A percentile compares a stretch with the other conserved stretches of the same genome.
Conservation (phyloP, 2,329 filamentous ascomycete genomes). For the Trichoderma simmonsii region DNA sequence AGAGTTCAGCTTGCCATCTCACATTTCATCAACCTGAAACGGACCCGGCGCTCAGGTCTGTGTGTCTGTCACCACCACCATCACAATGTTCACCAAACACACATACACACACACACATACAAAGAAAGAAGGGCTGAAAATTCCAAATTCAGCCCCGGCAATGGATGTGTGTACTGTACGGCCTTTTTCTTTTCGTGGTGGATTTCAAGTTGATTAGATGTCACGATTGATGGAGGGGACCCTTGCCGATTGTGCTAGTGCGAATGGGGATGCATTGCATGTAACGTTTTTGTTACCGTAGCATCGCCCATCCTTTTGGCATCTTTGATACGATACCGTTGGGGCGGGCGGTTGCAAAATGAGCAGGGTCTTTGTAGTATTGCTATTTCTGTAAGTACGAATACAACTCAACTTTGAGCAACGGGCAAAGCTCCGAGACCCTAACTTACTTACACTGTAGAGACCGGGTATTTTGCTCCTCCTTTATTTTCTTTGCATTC, state of each 20-base stretch:
- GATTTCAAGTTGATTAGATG: background rate
- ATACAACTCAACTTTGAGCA: background rate
- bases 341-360: background rate
- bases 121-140: background rate
- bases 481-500: background rate
- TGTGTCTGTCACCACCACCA: background rate
- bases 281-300: background rate
- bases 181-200: background rate
- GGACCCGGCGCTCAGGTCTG: background rate
- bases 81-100: background rate
- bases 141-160: background rate
- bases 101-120: background rate
- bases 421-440: no score
- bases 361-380: background rate
- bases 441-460: background rate
- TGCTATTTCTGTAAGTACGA: no score
- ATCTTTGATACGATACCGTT: background rate
- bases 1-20: background rate
- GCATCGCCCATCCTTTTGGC: background rate
- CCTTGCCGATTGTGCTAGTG: background rate
- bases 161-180: background rate
- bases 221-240: background rate
- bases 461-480: background rate
- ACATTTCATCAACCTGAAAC: background rate
- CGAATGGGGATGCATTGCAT: background rate